phyloP scores from a whole-genome alignment of 179 eudicot species.

The Drosera spatulata region DNA sequence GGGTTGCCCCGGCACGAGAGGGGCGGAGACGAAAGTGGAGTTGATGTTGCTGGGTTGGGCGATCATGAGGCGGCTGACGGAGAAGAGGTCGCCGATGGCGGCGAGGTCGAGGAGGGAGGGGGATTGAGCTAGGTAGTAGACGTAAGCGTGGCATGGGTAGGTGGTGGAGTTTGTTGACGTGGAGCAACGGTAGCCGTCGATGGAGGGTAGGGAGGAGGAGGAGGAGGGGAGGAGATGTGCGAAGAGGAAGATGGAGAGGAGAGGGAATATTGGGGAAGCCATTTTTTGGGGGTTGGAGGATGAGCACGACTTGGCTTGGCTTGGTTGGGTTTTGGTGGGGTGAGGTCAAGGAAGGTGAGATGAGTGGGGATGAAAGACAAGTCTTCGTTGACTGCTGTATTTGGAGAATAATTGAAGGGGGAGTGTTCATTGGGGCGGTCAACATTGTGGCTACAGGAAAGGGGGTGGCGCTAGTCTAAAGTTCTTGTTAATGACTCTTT shows the following conservation, averaged over 20 bases:
- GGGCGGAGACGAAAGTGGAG: slow-evolving; percentile 14
- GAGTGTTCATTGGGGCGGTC: too few species aligned
- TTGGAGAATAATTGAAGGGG: too few species aligned
- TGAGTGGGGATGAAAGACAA: too few species aligned
- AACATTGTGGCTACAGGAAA: too few species aligned
- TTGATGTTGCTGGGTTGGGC: slow-evolving; percentile 65
- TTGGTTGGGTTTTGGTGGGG: too few species aligned
- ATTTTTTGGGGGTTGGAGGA: too few species aligned
- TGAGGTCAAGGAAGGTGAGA: too few species aligned
- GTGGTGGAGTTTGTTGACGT: slow-evolving; percentile 22
- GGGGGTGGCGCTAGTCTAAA: too few species aligned
- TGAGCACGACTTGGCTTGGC: too few species aligned
- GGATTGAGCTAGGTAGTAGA: slow-evolving; percentile 37
- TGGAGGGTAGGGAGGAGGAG: slow-evolving; percentile 25
- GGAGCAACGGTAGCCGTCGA: slow-evolving; percentile 52
- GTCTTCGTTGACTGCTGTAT: too few species aligned
- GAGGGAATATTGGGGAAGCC: too few species aligned
- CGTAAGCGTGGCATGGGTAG: slow-evolving; percentile 59
- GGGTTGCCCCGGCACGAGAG: slow-evolving; percentile 38
- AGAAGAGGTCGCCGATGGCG: slow-evolving; percentile 63
- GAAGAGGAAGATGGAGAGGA: slow-evolving; percentile 14
- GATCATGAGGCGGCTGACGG: slow-evolving; percentile 51
- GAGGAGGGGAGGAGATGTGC: slow-evolving; percentile 4
- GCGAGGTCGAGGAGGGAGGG: slow-evolving; percentile 46
- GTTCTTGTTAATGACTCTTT: too few species aligned